A percentile compares a stretch with the other conserved stretches of the same genome.
Evolutionary conservation across 2,329 filamentous ascomycete species (phyloP).

Genomic region (Clarireedia homoeocarpa): DNA sequence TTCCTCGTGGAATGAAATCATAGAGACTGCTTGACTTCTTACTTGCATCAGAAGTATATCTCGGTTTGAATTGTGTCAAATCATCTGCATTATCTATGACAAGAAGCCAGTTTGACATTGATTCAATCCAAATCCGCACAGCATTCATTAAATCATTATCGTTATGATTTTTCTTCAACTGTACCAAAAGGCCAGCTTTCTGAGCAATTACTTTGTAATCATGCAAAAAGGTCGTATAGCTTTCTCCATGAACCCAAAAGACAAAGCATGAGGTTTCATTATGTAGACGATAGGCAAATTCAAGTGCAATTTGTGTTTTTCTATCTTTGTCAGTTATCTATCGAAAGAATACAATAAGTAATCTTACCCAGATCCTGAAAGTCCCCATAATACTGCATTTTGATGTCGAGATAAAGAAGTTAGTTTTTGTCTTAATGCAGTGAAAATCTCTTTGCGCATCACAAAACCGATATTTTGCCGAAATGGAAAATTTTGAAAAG

Average conservation of each 20-base stretch:
- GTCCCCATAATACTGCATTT: not conserved
- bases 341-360: not conserved
- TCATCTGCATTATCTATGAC: not conserved
- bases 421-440: not conserved
- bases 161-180: not conserved
- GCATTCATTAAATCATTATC: not conserved
- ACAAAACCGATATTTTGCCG: not conserved
- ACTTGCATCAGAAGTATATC: not conserved
- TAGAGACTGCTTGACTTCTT: not conserved
- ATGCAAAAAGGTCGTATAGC: not conserved
- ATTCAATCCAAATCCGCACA: not conserved
- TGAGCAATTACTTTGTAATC: not conserved
- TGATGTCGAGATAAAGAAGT: not conserved
- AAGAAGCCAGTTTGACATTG: not conserved
- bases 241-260: not conserved
- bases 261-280: not conserved
- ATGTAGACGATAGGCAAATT: not conserved
- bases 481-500: not conserved
- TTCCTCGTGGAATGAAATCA: constrained; percentile 3
- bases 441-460: not conserved
- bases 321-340: not conserved
- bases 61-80: constrained; percentile 20
- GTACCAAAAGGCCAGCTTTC: not conserved
- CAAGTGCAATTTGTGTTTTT: not conserved
- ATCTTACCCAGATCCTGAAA: not conserved